Evolutionary conservation across 768 basidiomycete species (phyloP), one percentile per base, ranked within the genome.

Genomic region (Mycena latifolia): DNA sequence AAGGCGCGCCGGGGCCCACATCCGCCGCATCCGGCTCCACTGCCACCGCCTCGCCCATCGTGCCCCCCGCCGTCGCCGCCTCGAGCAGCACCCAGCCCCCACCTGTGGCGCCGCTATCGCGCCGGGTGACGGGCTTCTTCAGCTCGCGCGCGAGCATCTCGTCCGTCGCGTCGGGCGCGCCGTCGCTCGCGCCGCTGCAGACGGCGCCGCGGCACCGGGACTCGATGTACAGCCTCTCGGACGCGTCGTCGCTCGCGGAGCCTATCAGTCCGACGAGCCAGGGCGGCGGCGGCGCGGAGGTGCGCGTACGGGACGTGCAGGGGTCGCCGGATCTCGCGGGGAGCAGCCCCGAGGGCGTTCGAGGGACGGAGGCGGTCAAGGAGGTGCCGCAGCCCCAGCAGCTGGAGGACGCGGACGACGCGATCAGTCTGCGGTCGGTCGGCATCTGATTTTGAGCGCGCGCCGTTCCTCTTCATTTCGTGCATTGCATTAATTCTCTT

Each of bases 71-170:
- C 48, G 72, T n/a, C 74, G n/a, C 64, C 68, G 22, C 67, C 72
- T 43, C n/a, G n/a, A 66, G 79, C 55, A 50, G 24, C 7, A 27
- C 10, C 29, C 20, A 31, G 22, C 45, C 24, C 15, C 24, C 25
- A 15, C 20, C 77, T 4, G 73, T 77, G 18, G 80, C 83, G 20
- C 88, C 87, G 1, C 78, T 89, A n/a, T 77, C 88, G 35, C 84
- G 84, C 71, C 93, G 91, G 78, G 71, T 94, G 47, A 90, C 91
- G 5, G 89, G 88, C 11, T 88, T 93, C 76, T 93, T 93, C 74
- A 80, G 84, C 61, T 81, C 88, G 29, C 81, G 89, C 64, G 78
- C 78, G 24, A 89, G 86, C 71, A 76, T 85, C 43, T 84, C 88
- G 20, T 89, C 88, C 17, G 77, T 77, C 0, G 74, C 77, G 3